Evolutionary conservation across 179 eudicot species (phyloP).

Genomic region (Silene noctiflora): DNA sequence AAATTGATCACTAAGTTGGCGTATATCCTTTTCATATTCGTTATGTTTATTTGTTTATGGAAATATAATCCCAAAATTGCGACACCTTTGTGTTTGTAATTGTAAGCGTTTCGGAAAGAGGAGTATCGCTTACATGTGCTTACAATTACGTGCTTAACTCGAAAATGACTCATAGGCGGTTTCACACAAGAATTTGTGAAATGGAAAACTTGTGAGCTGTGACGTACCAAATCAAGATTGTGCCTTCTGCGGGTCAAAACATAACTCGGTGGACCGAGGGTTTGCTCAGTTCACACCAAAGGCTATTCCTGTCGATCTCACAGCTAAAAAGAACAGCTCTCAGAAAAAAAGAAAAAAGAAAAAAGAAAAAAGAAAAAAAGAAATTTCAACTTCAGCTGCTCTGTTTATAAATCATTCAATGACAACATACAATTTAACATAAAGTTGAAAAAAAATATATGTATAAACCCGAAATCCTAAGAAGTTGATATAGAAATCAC

Average conservation of each 20-base stretch:
- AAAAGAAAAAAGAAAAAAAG: too few relatives aligned
- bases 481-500: neutral
- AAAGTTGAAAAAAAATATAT: neutral
- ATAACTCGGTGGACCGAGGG: too few relatives aligned
- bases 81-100: neutral
- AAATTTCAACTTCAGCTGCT: neutral
- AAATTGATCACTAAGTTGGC: neutral
- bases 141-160: too few relatives aligned
- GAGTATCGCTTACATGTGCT: neutral
- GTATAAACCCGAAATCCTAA: neutral
- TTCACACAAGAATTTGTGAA: too few relatives aligned
- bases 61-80: neutral
- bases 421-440: neutral
- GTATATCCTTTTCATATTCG: neutral
- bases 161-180: too few relatives aligned
- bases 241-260: too few relatives aligned
- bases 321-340: too few relatives aligned
- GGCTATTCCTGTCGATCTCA: too few relatives aligned
- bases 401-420: neutral
- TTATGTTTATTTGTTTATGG: neutral
- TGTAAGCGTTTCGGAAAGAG: neutral
- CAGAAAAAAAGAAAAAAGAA: neutral
- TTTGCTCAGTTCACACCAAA: too few relatives aligned
- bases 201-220: too few relatives aligned
- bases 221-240: too few relatives aligned